A percentile compares a stretch with the other conserved stretches of the same genome.
phyloP scores from a whole-genome alignment of 345 rosid genomes.

The Fremontodendron californicum region DNA sequence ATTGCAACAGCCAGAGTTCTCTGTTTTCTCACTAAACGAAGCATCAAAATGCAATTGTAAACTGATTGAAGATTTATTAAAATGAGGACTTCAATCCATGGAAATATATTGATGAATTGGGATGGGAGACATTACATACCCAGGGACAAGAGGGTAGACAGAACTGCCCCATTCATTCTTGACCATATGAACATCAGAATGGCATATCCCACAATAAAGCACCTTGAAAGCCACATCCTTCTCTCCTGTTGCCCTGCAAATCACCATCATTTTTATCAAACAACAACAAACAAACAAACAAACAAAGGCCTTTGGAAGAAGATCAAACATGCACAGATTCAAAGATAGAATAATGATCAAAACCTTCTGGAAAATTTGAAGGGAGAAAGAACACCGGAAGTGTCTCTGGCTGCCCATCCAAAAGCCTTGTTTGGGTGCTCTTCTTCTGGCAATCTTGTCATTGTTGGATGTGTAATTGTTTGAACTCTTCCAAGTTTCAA shows the following conservation, averaged over 20 bases:
- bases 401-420: constrained; percentile 48
- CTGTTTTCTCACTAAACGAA: too few species aligned
- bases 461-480: background rate
- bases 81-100: background rate
- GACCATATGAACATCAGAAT: constrained; percentile 39
- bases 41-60: too few species aligned
- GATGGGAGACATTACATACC: too few species aligned
- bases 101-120: too few species aligned
- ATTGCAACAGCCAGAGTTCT: too few species aligned
- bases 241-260: constrained; percentile 39
- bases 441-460: constrained; percentile 10
- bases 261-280: background rate
- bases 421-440: constrained; percentile 27
- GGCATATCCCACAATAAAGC: constrained; percentile 50
- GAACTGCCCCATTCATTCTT: constrained; percentile 47
- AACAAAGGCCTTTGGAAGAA: background rate
- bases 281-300: too few species aligned
- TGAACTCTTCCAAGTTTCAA: too few species aligned
- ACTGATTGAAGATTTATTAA: too few species aligned
- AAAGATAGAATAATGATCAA: background rate
- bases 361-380: constrained; percentile 45
- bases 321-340: background rate
- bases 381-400: constrained; percentile 35
- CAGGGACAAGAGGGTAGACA: constrained; percentile 48
- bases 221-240: constrained; percentile 20